These are phyloP conservation scores for Eucalyptus pauciflora DNA, from an alignment of 345 rosid species.

Conservation along the genomic window DNA sequence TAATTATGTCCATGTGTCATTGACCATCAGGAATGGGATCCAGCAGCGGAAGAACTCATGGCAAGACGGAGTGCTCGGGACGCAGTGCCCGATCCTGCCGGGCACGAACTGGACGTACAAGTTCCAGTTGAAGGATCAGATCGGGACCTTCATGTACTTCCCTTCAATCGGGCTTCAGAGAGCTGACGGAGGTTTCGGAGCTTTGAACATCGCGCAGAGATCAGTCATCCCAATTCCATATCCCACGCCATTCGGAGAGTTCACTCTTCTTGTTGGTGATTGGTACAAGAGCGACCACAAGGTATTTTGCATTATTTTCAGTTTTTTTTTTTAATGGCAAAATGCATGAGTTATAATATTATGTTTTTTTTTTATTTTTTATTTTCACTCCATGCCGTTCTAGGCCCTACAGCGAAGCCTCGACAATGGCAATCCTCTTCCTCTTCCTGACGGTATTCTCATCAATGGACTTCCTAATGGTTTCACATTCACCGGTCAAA, in stretches of 20 bases:
- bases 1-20: not conserved
- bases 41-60: conserved; percentile 61
- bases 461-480: conserved; percentile 49
- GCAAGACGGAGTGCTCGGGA: conserved; percentile 90
- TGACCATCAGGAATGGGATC: conserved; percentile 56
- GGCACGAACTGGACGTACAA: conserved; percentile 72
- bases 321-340: not conserved
- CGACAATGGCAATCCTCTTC: conserved; percentile 36
- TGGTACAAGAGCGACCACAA: conserved; percentile 39
- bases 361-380: not conserved
- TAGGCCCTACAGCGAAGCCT: conserved; percentile 39
- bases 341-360: not conserved
- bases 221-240: conserved; percentile 28
- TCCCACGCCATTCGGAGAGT: conserved; percentile 22
- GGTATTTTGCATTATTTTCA: conserved; percentile 16
- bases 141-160: conserved; percentile 61
- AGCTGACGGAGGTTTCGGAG: conserved; percentile 63
- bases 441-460: conserved; percentile 54
- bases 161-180: conserved; percentile 61
- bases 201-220: conserved; percentile 14
- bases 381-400: not conserved
- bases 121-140: conserved; percentile 76
- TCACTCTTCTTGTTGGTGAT: conserved; percentile 23
- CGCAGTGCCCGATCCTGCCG: conserved; percentile 80
- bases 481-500: conserved; percentile 30